These are phyloP conservation scores for Sporothrix phasma DNA, from an alignment of 2,329 filamentous ascomycete species.

Conservation along the genomic window DNA sequence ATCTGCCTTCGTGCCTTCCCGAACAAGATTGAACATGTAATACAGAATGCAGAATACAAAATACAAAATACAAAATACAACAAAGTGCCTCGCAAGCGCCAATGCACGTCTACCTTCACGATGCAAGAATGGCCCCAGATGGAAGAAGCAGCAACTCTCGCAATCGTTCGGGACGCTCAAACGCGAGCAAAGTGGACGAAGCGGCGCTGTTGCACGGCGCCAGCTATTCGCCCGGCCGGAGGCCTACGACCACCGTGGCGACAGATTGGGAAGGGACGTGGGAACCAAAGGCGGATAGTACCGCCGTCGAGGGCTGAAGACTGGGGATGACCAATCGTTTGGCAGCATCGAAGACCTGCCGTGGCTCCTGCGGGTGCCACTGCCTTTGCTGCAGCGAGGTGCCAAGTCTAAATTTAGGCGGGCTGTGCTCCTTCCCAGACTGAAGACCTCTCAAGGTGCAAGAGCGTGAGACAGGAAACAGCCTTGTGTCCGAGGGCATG, in stretches of 20 bases:
- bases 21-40: too few relatives aligned
- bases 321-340: neutral
- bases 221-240: neutral
- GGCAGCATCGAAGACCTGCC: neutral
- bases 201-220: neutral
- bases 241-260: slow-evolving; percentile 4
- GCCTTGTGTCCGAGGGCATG: neutral
- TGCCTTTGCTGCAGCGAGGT: neutral
- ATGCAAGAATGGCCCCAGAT: neutral
- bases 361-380: neutral
- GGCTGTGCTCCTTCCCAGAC: slow-evolving; percentile 7
- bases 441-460: too few relatives aligned
- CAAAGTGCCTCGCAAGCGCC: neutral
- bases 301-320: neutral
- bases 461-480: neutral
- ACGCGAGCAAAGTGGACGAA: neutral
- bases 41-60: too few relatives aligned
- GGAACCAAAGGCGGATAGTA: too few relatives aligned
- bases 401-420: slow-evolving; percentile 14
- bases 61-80: too few relatives aligned
- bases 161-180: neutral
- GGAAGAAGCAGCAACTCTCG: neutral
- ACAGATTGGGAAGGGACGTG: neutral
- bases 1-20: neutral
- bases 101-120: neutral